Conservation (phyloP, 164 flowering plant genomes). For the Hamamelis virginiana region DNA sequence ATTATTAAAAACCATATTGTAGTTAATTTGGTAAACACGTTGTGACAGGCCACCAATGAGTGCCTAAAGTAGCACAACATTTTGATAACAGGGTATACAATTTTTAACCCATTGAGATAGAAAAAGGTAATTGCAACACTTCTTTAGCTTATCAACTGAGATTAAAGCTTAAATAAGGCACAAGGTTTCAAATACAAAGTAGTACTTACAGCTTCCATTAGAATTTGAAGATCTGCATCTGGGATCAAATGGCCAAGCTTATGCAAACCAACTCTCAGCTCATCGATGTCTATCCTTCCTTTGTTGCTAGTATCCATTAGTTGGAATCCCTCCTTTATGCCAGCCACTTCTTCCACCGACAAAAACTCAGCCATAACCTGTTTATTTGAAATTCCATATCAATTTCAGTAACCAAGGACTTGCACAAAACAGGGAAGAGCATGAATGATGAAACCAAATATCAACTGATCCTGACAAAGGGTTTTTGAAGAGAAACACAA, state of each 20-base stretch:
- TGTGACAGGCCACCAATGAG: too few relatives aligned
- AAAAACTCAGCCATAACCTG: conserved; percentile 72
- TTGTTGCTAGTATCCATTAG: conserved; percentile 51
- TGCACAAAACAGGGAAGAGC: not conserved
- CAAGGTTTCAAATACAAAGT: not conserved
- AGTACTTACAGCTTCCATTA: conserved; percentile 69
- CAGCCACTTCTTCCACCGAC: conserved; percentile 63
- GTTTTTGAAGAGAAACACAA: not conserved
- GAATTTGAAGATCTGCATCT: conserved; percentile 51
- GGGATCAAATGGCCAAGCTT: conserved; percentile 62
- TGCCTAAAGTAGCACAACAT: too few relatives aligned
- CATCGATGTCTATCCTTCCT: conserved; percentile 58
- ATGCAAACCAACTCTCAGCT: conserved; percentile 48
- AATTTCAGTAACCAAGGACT: not conserved
- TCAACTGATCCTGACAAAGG: not conserved
- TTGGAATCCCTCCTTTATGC: conserved; percentile 55
- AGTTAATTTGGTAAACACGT: too few relatives aligned
- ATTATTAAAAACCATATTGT: too few relatives aligned
- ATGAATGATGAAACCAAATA: not conserved
- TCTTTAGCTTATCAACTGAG: too few relatives aligned
- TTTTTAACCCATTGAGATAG: too few relatives aligned
- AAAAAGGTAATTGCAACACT: too few relatives aligned
- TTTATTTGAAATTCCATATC: conserved; percentile 1
- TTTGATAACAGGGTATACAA: too few relatives aligned
- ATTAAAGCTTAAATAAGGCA: not conserved